Percentiles rank a stretch among this genome's conserved stretches.
Evolutionary conservation across 768 basidiomycete genomes (phyloP).

Genomic region (Astraeus odoratus): DNA sequence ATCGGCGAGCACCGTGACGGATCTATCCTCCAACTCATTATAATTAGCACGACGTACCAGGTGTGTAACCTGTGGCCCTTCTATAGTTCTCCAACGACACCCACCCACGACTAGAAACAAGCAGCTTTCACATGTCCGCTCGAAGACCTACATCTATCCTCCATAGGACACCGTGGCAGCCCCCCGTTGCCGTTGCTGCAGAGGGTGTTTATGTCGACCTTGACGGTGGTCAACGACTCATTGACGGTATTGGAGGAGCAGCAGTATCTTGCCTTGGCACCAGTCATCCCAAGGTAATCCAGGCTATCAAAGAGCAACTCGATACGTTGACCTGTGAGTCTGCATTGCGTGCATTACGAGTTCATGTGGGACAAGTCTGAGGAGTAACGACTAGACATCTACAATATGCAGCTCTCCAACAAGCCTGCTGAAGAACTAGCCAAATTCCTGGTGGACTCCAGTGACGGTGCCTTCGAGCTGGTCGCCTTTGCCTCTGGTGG

Average conservation of each 20-base stretch:
- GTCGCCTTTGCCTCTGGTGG: slow-evolving; percentile 75
- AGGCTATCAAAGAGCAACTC: slow-evolving; percentile 74
- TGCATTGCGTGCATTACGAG: not conserved
- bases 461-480: slow-evolving; percentile 68
- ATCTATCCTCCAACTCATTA: not conserved
- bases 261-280: slow-evolving; percentile 78
- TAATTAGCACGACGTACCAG: not conserved
- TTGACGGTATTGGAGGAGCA: slow-evolving; percentile 83
- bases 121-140: not conserved
- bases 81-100: too few species aligned
- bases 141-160: slow-evolving; percentile 38
- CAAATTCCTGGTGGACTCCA: slow-evolving; percentile 50
- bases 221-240: slow-evolving; percentile 57
- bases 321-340: slow-evolving; percentile 70
- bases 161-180: slow-evolving; percentile 68
- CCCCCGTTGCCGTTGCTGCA: slow-evolving; percentile 58
- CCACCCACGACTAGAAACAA: not conserved
- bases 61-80: too few species aligned
- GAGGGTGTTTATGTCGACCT: slow-evolving; percentile 69
- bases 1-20: not conserved
- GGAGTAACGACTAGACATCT: slow-evolving; percentile 53
- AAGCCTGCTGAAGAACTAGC: slow-evolving; percentile 79
- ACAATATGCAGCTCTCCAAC: slow-evolving; percentile 80
- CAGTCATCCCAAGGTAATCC: slow-evolving; percentile 60
- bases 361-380: not conserved